Conservation (phyloP, 1,284 basidiomycete species). For the Ustilago sp. region DNA sequence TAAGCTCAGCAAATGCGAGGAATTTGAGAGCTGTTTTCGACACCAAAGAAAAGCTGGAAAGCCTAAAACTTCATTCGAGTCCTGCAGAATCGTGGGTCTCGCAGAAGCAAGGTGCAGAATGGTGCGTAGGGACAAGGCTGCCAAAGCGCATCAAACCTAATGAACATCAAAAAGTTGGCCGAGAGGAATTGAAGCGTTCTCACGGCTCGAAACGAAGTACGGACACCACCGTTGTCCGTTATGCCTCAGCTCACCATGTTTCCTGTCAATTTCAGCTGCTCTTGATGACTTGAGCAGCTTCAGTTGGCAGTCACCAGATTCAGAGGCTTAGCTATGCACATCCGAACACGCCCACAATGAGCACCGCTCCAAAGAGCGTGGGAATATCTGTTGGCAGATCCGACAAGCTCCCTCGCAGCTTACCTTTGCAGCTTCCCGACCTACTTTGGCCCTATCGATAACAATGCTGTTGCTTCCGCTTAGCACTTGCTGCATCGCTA, state of each 20-base stretch:
- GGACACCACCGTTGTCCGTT: conserved; percentile 15
- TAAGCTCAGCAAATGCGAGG: not conserved
- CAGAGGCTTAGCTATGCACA: not conserved
- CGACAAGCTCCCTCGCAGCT: not conserved
- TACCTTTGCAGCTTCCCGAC: not conserved
- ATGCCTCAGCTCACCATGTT: not conserved
- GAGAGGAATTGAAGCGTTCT: conserved; percentile 4
- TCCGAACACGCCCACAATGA: conserved; percentile 1
- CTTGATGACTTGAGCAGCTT: not conserved
- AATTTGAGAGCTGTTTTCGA: not conserved
- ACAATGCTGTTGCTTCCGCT: not conserved
- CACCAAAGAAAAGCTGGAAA: not conserved
- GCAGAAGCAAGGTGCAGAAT: conserved; percentile 1
- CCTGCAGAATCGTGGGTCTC: conserved; percentile 4
- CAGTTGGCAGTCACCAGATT: not conserved
- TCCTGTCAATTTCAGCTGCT: conserved; percentile 10
- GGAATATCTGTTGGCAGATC: conserved; percentile 15
- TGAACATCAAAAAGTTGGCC: not conserved
- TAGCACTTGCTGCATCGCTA: not conserved
- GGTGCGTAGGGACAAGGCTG: not conserved
- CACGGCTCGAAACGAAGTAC: conserved; percentile 14
- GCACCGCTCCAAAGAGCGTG: conserved; percentile 16
- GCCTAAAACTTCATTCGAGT: conserved; percentile 8
- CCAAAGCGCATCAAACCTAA: not conserved
- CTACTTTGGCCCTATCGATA: not conserved